Percentiles rank a stretch among this genome's conserved stretches.
Evolutionary conservation across 805 yeast species (phyloP).

Genomic region (Candida morakotiae): DNA sequence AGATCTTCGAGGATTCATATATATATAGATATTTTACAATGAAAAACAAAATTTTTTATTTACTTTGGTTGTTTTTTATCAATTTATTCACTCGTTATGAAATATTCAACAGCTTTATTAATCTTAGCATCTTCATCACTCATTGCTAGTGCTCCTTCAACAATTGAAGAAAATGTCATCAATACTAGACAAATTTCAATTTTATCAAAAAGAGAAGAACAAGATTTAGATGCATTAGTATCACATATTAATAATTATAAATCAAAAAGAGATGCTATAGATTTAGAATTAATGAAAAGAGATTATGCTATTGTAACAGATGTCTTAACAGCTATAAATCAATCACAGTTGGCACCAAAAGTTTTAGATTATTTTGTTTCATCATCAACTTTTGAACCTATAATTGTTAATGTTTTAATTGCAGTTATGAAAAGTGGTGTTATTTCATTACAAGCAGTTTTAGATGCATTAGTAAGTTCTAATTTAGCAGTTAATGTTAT

Average conservation of each 20-base stretch:
- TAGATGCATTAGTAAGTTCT: conserved; percentile 33
- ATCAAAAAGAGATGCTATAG: conserved; percentile 26
- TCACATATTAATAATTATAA: conserved; percentile 20
- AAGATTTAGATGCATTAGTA: conserved; percentile 19
- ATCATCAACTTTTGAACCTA: conserved; percentile 18
- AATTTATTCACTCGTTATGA: conserved; percentile 19
- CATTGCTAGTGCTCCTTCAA: conserved; percentile 34
- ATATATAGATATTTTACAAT: not conserved
- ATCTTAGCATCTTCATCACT: conserved; percentile 22
- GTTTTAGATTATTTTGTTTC: conserved; percentile 31
- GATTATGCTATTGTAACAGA: conserved; percentile 38
- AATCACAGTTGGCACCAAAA: conserved; percentile 32
- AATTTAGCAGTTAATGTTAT: conserved; percentile 30
- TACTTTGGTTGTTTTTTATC: not conserved
- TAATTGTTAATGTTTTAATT: conserved; percentile 20
- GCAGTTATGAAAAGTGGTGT: conserved; percentile 29
- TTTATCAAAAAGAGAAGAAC: conserved; percentile 10
- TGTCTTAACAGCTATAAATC: conserved; percentile 33
- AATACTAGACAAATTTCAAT: not conserved
- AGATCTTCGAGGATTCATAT: not conserved
- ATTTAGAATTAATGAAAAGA: conserved; percentile 25
- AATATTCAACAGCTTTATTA: conserved; percentile 26
- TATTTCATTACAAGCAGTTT: conserved; percentile 27
- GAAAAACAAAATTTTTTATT: not conserved
- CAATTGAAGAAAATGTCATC: not conserved